Evolutionary conservation across 257 asterid genomes (phyloP).

Genomic region (Ajuga chamaepitys): DNA sequence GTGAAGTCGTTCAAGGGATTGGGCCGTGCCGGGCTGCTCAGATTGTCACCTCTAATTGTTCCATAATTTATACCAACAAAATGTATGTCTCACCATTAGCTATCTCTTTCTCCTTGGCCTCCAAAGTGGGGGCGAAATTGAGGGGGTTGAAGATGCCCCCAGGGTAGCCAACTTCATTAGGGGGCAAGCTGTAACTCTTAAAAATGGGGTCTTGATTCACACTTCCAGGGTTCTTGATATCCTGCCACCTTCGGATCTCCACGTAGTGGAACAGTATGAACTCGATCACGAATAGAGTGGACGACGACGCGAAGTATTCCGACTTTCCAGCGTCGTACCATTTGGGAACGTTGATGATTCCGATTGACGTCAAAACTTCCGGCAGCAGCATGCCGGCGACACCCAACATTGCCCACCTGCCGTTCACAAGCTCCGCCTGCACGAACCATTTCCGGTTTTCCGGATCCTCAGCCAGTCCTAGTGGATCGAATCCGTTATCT

Average conservation of each 20-base stretch:
- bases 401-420: constrained; percentile 97
- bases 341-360: constrained; percentile 67
- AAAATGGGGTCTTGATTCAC: constrained; percentile 95
- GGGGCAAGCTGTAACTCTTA: constrained; percentile 80
- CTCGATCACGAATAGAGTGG: constrained; percentile 84
- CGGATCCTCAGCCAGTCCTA: constrained; percentile 88
- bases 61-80: no score
- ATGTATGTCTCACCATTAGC: constrained; percentile 55
- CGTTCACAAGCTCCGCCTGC: constrained; percentile 87
- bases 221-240: constrained; percentile 91
- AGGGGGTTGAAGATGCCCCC: constrained; percentile 92
- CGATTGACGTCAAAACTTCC: constrained; percentile 60
- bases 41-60: no score
- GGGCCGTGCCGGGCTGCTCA: no score
- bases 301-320: constrained; percentile 79
- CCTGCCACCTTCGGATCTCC: constrained; percentile 97
- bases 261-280: constrained; percentile 93
- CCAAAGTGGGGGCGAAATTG: constrained; percentile 63
- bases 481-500: constrained; percentile 88
- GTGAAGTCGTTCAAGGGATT: no score
- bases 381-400: constrained; percentile 90
- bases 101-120: constrained; percentile 89
- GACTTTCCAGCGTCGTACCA: constrained; percentile 90
- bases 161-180: constrained; percentile 71
- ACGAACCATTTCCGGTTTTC: constrained; percentile 74